Base-by-base conservation (phyloP, 768 basidiomycete species). In the Amanita subjunquillea region DNA sequence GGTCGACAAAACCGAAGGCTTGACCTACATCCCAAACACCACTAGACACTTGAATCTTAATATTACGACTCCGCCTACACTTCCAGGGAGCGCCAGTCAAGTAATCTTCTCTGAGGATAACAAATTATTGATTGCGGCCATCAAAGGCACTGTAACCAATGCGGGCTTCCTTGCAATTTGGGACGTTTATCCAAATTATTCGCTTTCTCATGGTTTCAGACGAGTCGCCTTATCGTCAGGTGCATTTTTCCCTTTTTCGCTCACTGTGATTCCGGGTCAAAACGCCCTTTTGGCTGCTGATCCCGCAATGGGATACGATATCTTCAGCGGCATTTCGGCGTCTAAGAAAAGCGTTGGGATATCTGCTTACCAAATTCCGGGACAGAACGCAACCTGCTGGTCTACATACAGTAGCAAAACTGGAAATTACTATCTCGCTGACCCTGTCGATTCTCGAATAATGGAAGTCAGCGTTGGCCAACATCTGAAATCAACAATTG, bases 61-160 rank as follows among this genome's bases (percentile, higher is more conserved):
- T 23, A 4, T 17, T 13, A 49, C 48, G 9, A 23, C 48, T 5
- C 48, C 48, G 2, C 17, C 36, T 36, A 49, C 4, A 1, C 34
- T 13, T 39, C 48, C 23, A 30, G 34, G 23, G 15, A 38, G 17
- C n/a, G 36, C 36, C 15, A 25, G 48, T 25, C 34, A 49, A 23
- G 15, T 49, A 15, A 39, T 49, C 30, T 49, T 49, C 48, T 36
- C 47, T 4, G 47, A 48, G 47, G 47, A 48, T 13, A 29, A 48
- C 3, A 29, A 48, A 36, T n/a, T 29, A n/a, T 15, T 49, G 7
- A 10, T 38, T 23, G 48, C 9, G 6, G 13, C 25, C 23, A 34
- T 49, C 20, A 49, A 49, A 29, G 48, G 48, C 34, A 34, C 48
- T 3, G n/a, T 32, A 12, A 48, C 47, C 9, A 5, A 5, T 9